Conservation (phyloP, 23 red algal species). For the Pyropia haitanensis region DNA sequence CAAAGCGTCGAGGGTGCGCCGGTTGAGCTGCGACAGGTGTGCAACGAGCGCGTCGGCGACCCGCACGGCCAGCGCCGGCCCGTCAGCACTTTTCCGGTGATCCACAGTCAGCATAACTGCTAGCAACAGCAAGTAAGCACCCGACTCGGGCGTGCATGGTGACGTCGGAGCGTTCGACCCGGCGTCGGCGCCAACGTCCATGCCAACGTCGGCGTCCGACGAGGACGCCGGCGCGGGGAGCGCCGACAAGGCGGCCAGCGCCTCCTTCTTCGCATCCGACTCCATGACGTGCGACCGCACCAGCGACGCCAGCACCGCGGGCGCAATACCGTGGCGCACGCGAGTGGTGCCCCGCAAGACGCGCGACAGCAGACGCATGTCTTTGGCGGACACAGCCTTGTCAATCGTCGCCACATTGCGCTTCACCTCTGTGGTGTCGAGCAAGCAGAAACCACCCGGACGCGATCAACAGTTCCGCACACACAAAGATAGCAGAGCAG, state of each 20-base stretch:
- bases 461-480: too few species aligned
- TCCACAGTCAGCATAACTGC: constrained; percentile 48
- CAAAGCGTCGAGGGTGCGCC: constrained; percentile 90
- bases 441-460: too few species aligned
- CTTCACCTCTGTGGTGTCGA: constrained; percentile 21
- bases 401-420: constrained; percentile 46
- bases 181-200: background rate
- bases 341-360: constrained; percentile 42
- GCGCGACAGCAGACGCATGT: constrained; percentile 49
- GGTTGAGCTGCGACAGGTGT: constrained; percentile 35
- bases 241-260: constrained; percentile 3
- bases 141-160: constrained; percentile 49
- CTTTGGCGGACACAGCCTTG: constrained; percentile 50
- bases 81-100: constrained; percentile 30
- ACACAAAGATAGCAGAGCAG: too few species aligned
- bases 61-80: constrained; percentile 14
- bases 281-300: constrained; percentile 36
- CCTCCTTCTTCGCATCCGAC: constrained; percentile 11
- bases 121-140: constrained; percentile 78
- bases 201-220: constrained; percentile 26
- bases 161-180: constrained; percentile 2
- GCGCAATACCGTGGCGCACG: constrained; percentile 23
- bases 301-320: constrained; percentile 16
- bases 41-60: constrained; percentile 42
- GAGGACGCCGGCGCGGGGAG: background rate